Conservation (phyloP, 2,329 filamentous ascomycete genomes). For the Aspergillus novofumigatus region DNA sequence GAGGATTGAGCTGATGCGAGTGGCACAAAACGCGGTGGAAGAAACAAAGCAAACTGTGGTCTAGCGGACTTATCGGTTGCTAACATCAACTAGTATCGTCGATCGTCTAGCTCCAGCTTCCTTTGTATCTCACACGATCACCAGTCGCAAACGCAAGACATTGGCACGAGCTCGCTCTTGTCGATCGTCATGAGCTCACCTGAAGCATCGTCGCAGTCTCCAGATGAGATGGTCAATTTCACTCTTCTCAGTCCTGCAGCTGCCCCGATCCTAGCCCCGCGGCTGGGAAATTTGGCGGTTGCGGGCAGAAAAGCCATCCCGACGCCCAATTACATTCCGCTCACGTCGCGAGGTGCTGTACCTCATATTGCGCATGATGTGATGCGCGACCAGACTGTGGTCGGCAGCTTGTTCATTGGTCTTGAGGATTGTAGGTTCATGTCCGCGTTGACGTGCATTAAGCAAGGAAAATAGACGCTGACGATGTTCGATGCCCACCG, state of each 20-base stretch:
- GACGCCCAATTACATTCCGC: slow-evolving; percentile 77
- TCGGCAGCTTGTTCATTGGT: slow-evolving; percentile 71
- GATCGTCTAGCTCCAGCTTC: background rate
- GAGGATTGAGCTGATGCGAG: background rate
- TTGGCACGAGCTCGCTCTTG: background rate
- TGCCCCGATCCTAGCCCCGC: slow-evolving; percentile 45
- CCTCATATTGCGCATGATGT: slow-evolving; percentile 90
- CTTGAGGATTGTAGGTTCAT: slow-evolving; percentile 81
- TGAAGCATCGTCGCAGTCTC: slow-evolving; percentile 15
- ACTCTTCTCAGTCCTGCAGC: slow-evolving; percentile 28
- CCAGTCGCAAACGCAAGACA: slow-evolving; percentile 4
- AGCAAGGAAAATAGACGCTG: slow-evolving; percentile 16
- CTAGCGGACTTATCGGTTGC: background rate
- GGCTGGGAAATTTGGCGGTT: slow-evolving; percentile 65
- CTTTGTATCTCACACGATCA: slow-evolving; percentile 19
- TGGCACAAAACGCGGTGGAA: background rate
- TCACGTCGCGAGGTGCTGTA: slow-evolving; percentile 77
- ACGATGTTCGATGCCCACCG: slow-evolving; percentile 23
- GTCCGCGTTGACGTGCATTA: background rate
- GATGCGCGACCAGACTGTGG: slow-evolving; percentile 58
- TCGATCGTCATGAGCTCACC: slow-evolving; percentile 24
- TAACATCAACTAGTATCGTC: background rate
- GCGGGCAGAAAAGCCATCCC: slow-evolving; percentile 62
- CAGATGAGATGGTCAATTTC: slow-evolving; percentile 37
- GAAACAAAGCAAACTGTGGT: background rate